Evolutionary conservation across 176 grass and related monocot genomes (phyloP), one percentile per base, ranked within the genome.

Genomic region (Aegilops bicornis): DNA sequence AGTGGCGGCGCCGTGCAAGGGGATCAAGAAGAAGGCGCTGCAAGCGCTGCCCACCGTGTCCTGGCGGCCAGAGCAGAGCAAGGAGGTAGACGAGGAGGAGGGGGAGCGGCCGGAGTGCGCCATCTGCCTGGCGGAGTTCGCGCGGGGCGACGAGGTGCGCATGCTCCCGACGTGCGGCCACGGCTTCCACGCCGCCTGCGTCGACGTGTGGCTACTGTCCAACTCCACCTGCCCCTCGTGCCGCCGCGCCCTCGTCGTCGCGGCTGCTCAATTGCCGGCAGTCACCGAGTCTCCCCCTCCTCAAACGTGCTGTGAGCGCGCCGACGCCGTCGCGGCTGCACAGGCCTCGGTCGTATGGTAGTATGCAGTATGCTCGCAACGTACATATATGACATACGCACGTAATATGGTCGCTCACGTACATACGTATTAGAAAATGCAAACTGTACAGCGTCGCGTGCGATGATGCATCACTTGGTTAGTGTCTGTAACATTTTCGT

Each of bases 171-270:
- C 79, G 22, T 99, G 97, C 90, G 72, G 67, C 67, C 94, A 99
- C 79, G 85, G 86, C 10, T 99, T 99, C 91, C 97, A 99, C 71
- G 88, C 87, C 19, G 89, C 62, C 13, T 99, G 97, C 84, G 89
- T 99, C 69, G 97, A 96, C 90, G 82, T 61, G 4, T 99, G 97
- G 97, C 94, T 99, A 5, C 40, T 84, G 2, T 94, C 92, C 83
- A 90, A 66, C 80, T 94, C 94, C 67, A 91, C 97, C 22, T 99
- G 97, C 82, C 97, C 97, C 3, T 94, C 97, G 64, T 95, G 95
- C 90, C 95, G 95, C 60, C 88, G 54, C 58, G 77, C 85, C 48
- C 88, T 95, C 37, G 40, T 92, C 2, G 73, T 88, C 69, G 36
- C 79, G 20, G 7, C 43, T 62, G 24, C 10, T 2, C 40, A 42